Evolutionary conservation across 2,329 filamentous ascomycete genomes (phyloP).

Genomic region (Phaeophleospora eucalypticola): DNA sequence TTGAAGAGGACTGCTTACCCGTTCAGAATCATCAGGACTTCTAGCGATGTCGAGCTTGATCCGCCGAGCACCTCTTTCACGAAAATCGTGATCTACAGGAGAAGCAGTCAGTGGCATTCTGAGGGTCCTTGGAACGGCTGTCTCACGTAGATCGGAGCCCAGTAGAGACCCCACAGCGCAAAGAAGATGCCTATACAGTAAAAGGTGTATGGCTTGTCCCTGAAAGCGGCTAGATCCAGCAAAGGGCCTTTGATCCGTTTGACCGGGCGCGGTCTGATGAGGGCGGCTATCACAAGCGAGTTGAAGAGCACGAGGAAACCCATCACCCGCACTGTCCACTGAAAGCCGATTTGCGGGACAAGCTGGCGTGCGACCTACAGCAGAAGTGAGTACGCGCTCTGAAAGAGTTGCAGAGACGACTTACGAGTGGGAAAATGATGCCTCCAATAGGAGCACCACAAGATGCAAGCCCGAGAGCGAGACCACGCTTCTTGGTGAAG

Average conservation of each 20-base stretch:
- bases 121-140: not conserved
- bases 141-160: not conserved
- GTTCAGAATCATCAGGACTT: too few species aligned
- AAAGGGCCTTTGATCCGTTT: not conserved
- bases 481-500: conserved; percentile 50
- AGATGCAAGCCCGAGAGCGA: conserved; percentile 57
- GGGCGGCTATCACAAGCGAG: conserved; percentile 15
- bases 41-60: too few species aligned
- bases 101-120: not conserved
- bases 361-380: conserved; percentile 53
- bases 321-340: conserved; percentile 49
- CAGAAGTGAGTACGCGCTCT: conserved; percentile 43
- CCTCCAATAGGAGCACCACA: conserved; percentile 49
- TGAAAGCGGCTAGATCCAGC: not conserved
- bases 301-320: conserved; percentile 40
- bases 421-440: too few species aligned
- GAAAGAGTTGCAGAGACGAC: too few species aligned
- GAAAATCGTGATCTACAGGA: conserved; percentile 1
- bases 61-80: too few species aligned
- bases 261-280: not conserved
- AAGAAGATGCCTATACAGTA: not conserved
- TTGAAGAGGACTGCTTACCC: too few species aligned
- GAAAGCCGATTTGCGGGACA: conserved; percentile 49
- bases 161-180: not conserved
- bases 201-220: not conserved